Percentiles rank a stretch among this genome's conserved stretches.
Evolutionary conservation across 176 grass and related monocot genomes (phyloP).

Genomic region (Hyparrhenia diplandra): DNA sequence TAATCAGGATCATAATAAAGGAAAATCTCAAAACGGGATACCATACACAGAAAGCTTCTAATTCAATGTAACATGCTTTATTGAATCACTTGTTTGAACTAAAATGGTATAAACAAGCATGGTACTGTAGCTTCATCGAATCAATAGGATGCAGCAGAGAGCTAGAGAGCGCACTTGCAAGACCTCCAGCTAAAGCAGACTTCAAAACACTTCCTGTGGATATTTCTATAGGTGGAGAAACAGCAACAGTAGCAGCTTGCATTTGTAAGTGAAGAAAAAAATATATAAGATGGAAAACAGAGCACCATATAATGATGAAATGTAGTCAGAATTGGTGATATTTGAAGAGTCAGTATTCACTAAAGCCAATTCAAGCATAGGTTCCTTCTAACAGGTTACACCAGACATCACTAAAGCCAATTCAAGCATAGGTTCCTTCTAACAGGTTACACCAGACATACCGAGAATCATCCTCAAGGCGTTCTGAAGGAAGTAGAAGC

Average conservation of each 20-base stretch:
- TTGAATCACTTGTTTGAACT: neutral
- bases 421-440: neutral
- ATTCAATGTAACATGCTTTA: neutral
- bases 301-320: neutral
- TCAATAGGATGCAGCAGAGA: conserved; percentile 91
- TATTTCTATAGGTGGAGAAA: conserved; percentile 92
- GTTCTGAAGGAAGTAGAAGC: conserved; percentile 91
- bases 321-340: neutral
- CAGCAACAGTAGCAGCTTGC: conserved; percentile 81
- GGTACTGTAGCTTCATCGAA: conserved; percentile 86
- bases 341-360: too few species aligned
- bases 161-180: conserved; percentile 93
- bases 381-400: too few species aligned
- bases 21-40: too few species aligned
- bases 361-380: too few species aligned
- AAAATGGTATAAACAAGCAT: conserved; percentile 17
- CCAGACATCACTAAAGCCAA: conserved; percentile 1
- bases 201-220: conserved; percentile 80
- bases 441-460: conserved; percentile 29
- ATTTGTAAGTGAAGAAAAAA: conserved; percentile 26
- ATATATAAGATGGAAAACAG: conserved; percentile 10
- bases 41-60: neutral
- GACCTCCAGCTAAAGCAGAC: conserved; percentile 93
- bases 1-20: neutral
- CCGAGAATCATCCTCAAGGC: conserved; percentile 95